Percentiles rank a stretch among this genome's conserved stretches.
phyloP scores from a whole-genome alignment of 306 rosid species.

The Bauhinia variegata region DNA sequence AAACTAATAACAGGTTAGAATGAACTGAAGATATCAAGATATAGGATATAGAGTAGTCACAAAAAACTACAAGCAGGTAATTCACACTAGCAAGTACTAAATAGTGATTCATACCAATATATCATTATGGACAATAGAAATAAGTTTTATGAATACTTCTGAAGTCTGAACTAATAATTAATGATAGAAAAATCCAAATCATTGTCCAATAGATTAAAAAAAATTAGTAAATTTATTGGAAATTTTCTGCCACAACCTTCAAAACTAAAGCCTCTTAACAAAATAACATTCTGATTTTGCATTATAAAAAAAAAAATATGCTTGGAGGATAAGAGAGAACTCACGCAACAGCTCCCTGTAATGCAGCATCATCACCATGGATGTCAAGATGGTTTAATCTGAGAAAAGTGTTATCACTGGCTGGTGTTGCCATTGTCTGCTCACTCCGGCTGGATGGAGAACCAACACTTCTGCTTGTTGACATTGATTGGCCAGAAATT shows the following conservation, averaged over 20 bases:
- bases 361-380: constrained; percentile 83
- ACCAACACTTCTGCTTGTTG: constrained; percentile 88
- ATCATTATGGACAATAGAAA: background rate
- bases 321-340: constrained; percentile 33
- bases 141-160: background rate
- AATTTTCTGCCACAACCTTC: constrained; percentile 9
- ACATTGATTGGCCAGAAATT: constrained; percentile 75
- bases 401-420: constrained; percentile 62
- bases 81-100: constrained; percentile 3
- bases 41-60: constrained; percentile 1
- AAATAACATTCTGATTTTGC: constrained; percentile 9
- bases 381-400: constrained; percentile 71
- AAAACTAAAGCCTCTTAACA: constrained; percentile 17
- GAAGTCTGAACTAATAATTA: background rate
- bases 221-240: background rate
- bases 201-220: background rate
- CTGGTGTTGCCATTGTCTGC: constrained; percentile 88
- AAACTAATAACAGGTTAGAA: constrained; percentile 31
- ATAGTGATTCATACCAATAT: constrained; percentile 18
- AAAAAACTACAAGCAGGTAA: constrained; percentile 24
- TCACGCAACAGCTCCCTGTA: constrained; percentile 78
- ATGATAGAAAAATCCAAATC: background rate
- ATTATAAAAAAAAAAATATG: constrained; percentile 5
- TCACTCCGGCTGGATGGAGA: constrained; percentile 92
- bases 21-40: constrained; percentile 10